These are phyloP conservation scores for Pseudogymnoascus sp. DNA, from an alignment of 2,329 filamentous ascomycete genomes.

Conservation along the genomic window DNA sequence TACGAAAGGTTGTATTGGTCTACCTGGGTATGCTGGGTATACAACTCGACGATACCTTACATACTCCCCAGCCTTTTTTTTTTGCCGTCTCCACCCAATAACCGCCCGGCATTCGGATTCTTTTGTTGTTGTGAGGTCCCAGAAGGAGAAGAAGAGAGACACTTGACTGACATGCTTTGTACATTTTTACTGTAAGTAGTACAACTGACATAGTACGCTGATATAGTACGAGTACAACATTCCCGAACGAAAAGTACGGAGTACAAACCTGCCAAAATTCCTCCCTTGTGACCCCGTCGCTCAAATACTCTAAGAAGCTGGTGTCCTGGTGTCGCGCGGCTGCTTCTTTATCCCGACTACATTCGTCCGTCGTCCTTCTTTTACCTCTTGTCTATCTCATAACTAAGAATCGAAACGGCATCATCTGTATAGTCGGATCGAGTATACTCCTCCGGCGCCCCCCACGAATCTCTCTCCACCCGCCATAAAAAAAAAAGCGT, in stretches of 20 bases:
- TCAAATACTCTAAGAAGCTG: slow-evolving; percentile 4
- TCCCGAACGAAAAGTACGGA: slow-evolving; percentile 2
- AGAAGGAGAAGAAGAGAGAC: slow-evolving; percentile 3
- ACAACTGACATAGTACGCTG: background rate
- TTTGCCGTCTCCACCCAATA: slow-evolving; percentile 1
- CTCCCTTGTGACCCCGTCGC: slow-evolving; percentile 4
- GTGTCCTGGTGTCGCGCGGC: background rate
- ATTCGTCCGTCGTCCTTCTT: background rate
- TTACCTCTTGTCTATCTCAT: background rate
- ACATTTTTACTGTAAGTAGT: background rate
- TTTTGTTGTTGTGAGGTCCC: background rate
- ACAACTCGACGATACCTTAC: background rate
- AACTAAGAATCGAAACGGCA: background rate
- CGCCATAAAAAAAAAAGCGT: background rate
- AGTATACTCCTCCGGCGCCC: background rate
- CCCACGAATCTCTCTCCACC: background rate
- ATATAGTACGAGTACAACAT: slow-evolving; percentile 4
- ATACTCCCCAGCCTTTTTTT: background rate
- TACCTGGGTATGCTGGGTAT: background rate
- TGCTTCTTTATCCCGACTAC: slow-evolving; percentile 4
- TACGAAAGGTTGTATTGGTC: background rate
- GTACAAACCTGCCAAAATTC: slow-evolving; percentile 3
- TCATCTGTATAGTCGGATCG: background rate
- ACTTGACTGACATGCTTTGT: background rate
- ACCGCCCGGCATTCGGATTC: background rate